phyloP scores from a whole-genome alignment of 176 grass and related monocot genomes.

The Saccharum spontaneum region DNA sequence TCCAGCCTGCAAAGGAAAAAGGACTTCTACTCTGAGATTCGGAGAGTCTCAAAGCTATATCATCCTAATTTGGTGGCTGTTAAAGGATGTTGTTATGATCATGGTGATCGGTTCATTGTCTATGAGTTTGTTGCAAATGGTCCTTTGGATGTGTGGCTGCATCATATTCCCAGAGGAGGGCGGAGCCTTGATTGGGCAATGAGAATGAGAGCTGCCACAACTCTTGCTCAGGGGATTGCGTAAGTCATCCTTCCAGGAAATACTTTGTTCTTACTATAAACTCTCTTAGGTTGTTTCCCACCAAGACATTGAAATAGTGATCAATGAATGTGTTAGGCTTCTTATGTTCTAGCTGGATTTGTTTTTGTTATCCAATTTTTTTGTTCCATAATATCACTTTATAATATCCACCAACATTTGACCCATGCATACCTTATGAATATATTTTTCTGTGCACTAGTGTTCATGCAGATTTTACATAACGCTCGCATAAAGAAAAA shows the following conservation, averaged over 20 bases:
- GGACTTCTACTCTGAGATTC: constrained; percentile 96
- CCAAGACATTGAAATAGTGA: neutral
- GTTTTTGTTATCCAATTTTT: neutral
- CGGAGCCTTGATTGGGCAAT: constrained; percentile 90
- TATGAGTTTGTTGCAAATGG: constrained; percentile 97
- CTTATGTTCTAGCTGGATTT: constrained; percentile 4
- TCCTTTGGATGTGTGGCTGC: constrained; percentile 94
- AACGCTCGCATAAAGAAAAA: neutral
- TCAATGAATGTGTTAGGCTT: neutral
- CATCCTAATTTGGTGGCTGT: constrained; percentile 92
- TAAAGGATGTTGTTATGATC: constrained; percentile 95
- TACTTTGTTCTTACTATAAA: neutral
- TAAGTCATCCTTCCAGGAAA: constrained; percentile 54
- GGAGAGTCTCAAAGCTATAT: constrained; percentile 90
- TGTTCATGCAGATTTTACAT: constrained; percentile 5
- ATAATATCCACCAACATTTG: neutral
- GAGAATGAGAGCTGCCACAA: constrained; percentile 94
- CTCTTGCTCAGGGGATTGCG: constrained; percentile 98
- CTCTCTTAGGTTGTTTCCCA: neutral
- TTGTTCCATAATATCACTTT: neutral
- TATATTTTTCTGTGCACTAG: neutral
- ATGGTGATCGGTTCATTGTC: constrained; percentile 93
- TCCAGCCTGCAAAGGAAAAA: constrained; percentile 95
- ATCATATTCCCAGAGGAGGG: constrained; percentile 89
- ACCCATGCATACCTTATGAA: neutral